phyloP scores from a whole-genome alignment of 2,329 filamentous ascomycete species.

The Fonsecaea multimorphosa region DNA sequence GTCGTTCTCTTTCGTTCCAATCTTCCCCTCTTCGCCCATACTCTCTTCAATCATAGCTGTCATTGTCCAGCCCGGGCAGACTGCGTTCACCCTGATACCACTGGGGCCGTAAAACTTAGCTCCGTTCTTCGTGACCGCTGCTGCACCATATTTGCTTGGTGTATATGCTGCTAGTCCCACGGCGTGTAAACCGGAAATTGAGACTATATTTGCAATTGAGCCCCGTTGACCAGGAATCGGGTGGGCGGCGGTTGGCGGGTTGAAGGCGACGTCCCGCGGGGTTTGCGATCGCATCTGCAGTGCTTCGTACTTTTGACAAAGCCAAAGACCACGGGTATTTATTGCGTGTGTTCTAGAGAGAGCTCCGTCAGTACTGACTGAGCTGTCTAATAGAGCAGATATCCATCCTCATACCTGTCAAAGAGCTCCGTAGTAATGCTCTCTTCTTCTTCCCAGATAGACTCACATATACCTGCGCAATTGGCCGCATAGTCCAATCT shows the following conservation, averaged over 20 bases:
- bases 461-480: background rate
- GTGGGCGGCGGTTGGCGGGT: constrained; percentile 11
- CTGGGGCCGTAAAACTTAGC: constrained; percentile 32
- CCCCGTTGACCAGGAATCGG: constrained; percentile 30
- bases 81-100: constrained; percentile 31
- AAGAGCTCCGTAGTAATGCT: constrained; percentile 2
- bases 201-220: constrained; percentile 30
- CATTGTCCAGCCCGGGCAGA: constrained; percentile 35
- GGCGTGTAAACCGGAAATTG: constrained; percentile 23
- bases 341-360: constrained; percentile 23
- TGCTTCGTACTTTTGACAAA: constrained; percentile 32
- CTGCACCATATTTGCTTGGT: constrained; percentile 29
- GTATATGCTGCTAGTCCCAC: constrained; percentile 31
- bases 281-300: constrained; percentile 31
- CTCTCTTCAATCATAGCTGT: constrained; percentile 28
- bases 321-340: constrained; percentile 31
- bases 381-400: too few relatives aligned
- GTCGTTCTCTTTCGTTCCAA: constrained; percentile 28
- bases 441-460: background rate
- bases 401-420: background rate
- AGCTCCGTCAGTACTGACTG: too few relatives aligned
- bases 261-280: constrained; percentile 21
- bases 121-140: constrained; percentile 32
- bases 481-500: constrained; percentile 6
- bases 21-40: constrained; percentile 30